Conservation (phyloP, 1,139 yeast genomes). For the Geotrichum candidum region DNA sequence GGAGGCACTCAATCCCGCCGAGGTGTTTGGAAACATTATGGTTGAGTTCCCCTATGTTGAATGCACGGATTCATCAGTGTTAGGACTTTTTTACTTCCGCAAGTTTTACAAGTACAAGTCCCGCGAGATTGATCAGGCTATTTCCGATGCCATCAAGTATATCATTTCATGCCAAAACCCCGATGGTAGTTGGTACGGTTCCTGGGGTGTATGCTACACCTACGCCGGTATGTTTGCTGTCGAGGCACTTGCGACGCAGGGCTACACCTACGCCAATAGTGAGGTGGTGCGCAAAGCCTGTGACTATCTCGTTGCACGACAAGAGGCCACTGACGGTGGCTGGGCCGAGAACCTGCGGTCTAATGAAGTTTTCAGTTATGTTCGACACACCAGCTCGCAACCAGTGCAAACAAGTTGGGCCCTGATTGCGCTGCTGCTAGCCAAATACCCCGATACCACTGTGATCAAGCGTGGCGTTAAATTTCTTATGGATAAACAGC, state of each 20-base stretch:
- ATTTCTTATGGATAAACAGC: constrained; percentile 63
- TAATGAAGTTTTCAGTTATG: constrained; percentile 77
- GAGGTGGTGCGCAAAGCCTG: constrained; percentile 67
- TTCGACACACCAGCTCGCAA: constrained; percentile 55
- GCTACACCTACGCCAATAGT: constrained; percentile 56
- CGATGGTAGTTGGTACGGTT: constrained; percentile 98
- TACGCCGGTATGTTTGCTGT: constrained; percentile 98
- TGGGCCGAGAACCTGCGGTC: constrained; percentile 76
- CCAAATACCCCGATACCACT: constrained; percentile 65
- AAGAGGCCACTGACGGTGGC: constrained; percentile 76
- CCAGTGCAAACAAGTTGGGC: constrained; percentile 96
- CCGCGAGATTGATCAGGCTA: constrained; percentile 59
- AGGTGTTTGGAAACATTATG: constrained; percentile 96
- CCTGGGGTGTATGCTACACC: constrained; percentile 96
- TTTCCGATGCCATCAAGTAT: constrained; percentile 66
- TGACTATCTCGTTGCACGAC: constrained; percentile 72
- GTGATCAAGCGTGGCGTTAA: constrained; percentile 60
- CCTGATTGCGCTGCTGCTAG: constrained; percentile 70
- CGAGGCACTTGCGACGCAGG: constrained; percentile 77
- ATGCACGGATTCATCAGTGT: constrained; percentile 90
- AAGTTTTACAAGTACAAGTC: constrained; percentile 56
- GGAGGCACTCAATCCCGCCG: constrained; percentile 86
- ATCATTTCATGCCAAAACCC: constrained; percentile 59
- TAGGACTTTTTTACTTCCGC: constrained; percentile 79
- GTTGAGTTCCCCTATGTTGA: constrained; percentile 97